Conservation (phyloP, 1,284 basidiomycete species). For the Butyriboletus appendiculatus region DNA sequence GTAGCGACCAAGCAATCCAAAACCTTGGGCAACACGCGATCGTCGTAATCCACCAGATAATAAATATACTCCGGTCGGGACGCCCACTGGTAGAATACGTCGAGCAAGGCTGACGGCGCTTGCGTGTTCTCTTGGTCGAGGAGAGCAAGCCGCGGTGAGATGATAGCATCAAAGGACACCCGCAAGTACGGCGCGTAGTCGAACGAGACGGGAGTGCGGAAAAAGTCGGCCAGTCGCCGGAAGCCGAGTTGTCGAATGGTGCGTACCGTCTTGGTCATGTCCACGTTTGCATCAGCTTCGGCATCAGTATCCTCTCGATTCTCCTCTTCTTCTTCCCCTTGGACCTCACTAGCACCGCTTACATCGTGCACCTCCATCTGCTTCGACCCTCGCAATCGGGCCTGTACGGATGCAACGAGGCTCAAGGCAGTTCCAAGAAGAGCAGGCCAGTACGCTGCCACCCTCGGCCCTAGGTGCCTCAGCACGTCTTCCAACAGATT, state of each 20-base stretch:
- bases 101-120: slow-evolving; percentile 86
- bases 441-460: slow-evolving; percentile 70
- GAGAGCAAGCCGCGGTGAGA: slow-evolving; percentile 78
- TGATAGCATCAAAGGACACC: slow-evolving; percentile 68
- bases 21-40: slow-evolving; percentile 70
- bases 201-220: slow-evolving; percentile 70
- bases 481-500: slow-evolving; percentile 84
- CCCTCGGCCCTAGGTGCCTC: slow-evolving; percentile 74
- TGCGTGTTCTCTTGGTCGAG: slow-evolving; percentile 91
- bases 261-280: slow-evolving; percentile 50
- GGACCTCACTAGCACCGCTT: slow-evolving; percentile 32
- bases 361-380: slow-evolving; percentile 10
- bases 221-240: slow-evolving; percentile 89
- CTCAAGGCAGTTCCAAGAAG: slow-evolving; percentile 70
- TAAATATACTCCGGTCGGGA: slow-evolving; percentile 54
- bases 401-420: slow-evolving; percentile 67
- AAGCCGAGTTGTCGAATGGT: slow-evolving; percentile 81
- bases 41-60: slow-evolving; percentile 74
- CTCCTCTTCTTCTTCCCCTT: slow-evolving; percentile 39
- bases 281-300: slow-evolving; percentile 34
- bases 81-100: slow-evolving; percentile 86
- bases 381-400: slow-evolving; percentile 27
- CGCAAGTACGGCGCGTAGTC: slow-evolving; percentile 76
- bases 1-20: slow-evolving; percentile 81
- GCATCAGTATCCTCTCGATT: slow-evolving; percentile 35